phyloP scores from a whole-genome alignment of 1,139 yeast species.

The Scheffersomyces titani region DNA sequence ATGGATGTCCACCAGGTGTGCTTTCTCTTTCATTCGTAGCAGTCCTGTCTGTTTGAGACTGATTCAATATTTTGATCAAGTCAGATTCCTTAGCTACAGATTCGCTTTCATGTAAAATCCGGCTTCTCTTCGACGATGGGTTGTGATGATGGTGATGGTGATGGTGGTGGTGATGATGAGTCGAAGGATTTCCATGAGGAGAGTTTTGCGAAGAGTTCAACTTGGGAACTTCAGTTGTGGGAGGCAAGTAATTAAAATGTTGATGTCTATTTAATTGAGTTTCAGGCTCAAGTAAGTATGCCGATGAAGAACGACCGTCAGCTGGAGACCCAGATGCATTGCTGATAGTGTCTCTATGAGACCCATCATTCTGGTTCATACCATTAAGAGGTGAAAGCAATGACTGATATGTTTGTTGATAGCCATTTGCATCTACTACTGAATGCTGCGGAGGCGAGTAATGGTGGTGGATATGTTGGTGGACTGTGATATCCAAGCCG shows the following conservation, averaged over 20 bases:
- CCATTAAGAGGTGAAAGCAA: background rate
- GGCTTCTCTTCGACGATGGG: constrained; percentile 3
- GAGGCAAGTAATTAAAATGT: constrained; percentile 74
- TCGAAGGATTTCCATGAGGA: constrained; percentile 12
- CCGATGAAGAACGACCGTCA: constrained; percentile 3
- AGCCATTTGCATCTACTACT: background rate
- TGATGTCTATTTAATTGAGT: constrained; percentile 59
- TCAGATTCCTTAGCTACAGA: constrained; percentile 37
- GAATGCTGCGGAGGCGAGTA: constrained; percentile 40
- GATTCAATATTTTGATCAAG: constrained; percentile 40
- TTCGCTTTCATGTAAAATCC: constrained; percentile 3
- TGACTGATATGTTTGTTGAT: background rate
- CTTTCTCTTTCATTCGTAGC: constrained; percentile 2
- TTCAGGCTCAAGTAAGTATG: constrained; percentile 50
- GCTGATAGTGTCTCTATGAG: background rate
- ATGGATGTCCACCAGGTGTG: constrained; percentile 14
- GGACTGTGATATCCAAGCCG: constrained; percentile 67
- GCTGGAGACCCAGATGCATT: background rate
- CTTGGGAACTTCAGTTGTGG: constrained; percentile 70
- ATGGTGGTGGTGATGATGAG: constrained; percentile 28
- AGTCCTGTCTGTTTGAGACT: constrained; percentile 6
- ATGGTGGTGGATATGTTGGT: constrained; percentile 83
- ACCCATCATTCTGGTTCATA: background rate
- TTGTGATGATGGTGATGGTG: constrained; percentile 30
- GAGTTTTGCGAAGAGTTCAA: constrained; percentile 54